Conservation (phyloP, 805 yeast species). For the Hanseniaspora lindneri region DNA sequence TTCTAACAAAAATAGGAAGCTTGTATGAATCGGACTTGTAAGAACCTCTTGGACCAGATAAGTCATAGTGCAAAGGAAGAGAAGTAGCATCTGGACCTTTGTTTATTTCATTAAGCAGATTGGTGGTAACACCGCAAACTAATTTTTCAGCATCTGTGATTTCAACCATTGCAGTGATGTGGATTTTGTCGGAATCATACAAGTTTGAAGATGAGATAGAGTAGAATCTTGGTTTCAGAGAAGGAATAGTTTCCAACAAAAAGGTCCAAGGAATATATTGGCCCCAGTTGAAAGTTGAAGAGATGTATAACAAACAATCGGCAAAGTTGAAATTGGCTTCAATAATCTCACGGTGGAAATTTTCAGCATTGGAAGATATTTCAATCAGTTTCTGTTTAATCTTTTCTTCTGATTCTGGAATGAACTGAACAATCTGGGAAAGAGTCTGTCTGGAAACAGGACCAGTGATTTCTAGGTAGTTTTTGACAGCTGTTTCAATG, state of each 20-base stretch:
- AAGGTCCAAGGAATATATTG: slow-evolving; percentile 65
- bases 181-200: slow-evolving; percentile 60
- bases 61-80: slow-evolving; percentile 49
- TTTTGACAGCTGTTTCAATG: slow-evolving; percentile 73
- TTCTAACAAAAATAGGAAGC: slow-evolving; percentile 84
- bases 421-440: slow-evolving; percentile 61
- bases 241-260: slow-evolving; percentile 66
- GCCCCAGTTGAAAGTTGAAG: slow-evolving; percentile 58
- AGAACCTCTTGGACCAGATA: slow-evolving; percentile 72
- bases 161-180: slow-evolving; percentile 89
- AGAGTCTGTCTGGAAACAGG: slow-evolving; percentile 84
- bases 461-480: slow-evolving; percentile 83
- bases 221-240: slow-evolving; percentile 86
- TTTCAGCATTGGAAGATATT: slow-evolving; percentile 56
- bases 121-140: slow-evolving; percentile 74
- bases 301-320: slow-evolving; percentile 52
- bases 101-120: slow-evolving; percentile 60
- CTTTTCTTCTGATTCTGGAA: slow-evolving; percentile 48
- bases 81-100: slow-evolving; percentile 25
- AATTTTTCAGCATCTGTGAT: slow-evolving; percentile 31
- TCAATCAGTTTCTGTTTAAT: slow-evolving; percentile 31
- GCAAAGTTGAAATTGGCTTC: slow-evolving; percentile 57
- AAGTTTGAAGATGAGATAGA: slow-evolving; percentile 86
- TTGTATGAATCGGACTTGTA: slow-evolving; percentile 32
- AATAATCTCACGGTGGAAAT: slow-evolving; percentile 56